Evolutionary conservation across 2,329 filamentous ascomycete species (phyloP).

Genomic region (Penicillium sp.): DNA sequence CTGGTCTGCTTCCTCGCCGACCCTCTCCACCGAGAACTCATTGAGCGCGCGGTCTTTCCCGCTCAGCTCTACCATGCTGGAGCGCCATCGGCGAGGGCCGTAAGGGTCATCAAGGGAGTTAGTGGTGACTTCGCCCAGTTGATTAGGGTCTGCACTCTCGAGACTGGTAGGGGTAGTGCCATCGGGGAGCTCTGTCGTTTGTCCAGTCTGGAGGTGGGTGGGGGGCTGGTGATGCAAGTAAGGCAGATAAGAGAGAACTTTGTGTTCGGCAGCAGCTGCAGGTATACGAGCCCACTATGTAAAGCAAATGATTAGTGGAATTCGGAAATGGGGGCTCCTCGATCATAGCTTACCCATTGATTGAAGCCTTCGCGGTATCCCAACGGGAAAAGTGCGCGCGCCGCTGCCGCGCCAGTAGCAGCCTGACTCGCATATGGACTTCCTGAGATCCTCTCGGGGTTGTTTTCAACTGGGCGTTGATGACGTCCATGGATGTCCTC

Average conservation of each 20-base stretch:
- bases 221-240: slow-evolving; percentile 69
- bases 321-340: slow-evolving; percentile 6
- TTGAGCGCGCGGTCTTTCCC: slow-evolving; percentile 88
- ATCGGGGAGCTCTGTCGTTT: slow-evolving; percentile 30
- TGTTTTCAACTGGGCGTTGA: slow-evolving; percentile 20
- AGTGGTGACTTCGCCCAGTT: slow-evolving; percentile 47
- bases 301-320: slow-evolving; percentile 18
- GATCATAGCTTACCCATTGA: slow-evolving; percentile 71
- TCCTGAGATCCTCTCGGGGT: slow-evolving; percentile 10
- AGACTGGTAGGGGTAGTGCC: slow-evolving; percentile 32
- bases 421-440: slow-evolving; percentile 37
- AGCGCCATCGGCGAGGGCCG: slow-evolving; percentile 82
- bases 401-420: slow-evolving; percentile 29
- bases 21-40: slow-evolving; percentile 84
- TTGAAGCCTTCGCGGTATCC: slow-evolving; percentile 87
- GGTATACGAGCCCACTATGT: slow-evolving; percentile 79
- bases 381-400: slow-evolving; percentile 66
- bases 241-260: slow-evolving; percentile 81
- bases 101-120: slow-evolving; percentile 68
- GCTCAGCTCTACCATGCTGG: slow-evolving; percentile 76
- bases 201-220: slow-evolving; percentile 64
- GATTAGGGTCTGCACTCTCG: slow-evolving; percentile 38
- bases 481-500: slow-evolving; percentile 28
- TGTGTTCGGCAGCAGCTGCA: slow-evolving; percentile 79
- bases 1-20: slow-evolving; percentile 76